Base-by-base conservation (phyloP, 305 asterid genomes). In the Fraxinus greggii region DNA sequence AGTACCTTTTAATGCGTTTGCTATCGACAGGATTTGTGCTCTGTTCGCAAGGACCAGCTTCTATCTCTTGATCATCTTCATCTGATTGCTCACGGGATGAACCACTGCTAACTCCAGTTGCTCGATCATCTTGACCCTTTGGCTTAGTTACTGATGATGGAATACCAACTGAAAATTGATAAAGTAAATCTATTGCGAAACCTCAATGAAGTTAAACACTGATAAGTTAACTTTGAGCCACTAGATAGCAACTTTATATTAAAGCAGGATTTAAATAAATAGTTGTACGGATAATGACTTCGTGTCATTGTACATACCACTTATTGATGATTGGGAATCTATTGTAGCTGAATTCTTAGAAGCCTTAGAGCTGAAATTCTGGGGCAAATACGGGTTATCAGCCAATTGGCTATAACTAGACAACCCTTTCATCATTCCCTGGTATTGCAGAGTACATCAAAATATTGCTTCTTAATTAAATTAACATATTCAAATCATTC, bases 71-170 rank as follows among this genome's bases (percentile, higher is more conserved):
- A 42, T 90, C 97, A 73, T 95, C 97, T 36, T 95, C 98, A 40
- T 95, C 97, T 1, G 98, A 89, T 84, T 92, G 97, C 10, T 92
- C 97, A 2, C 72, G 94, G 0, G 97, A 93, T 23, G 97, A 92
- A 23, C 92, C 97, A 82, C 98, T 93, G 79, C 91, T 91, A 2
- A 89, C 94, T 74, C 91, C 87, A 32, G 79, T 81, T 24, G 90
- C 84, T 82, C 83, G 92, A 80, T 88, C 84, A 8, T 87, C 88
- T 21, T 85, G 72, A 6, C 82, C 85, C 83, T 88, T 92, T 0
- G 93, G 83, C 72, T 87, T 91, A 15, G 82, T 85, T 1, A 84
- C 91, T 19, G 94, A 92, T 28, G 90, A 81, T 59, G 97, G 98
- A 87, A 92, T 90, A 32, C 90, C 94, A 77, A 86, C 98, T 93